Evolutionary conservation across 768 basidiomycete species (phyloP).

Genomic region (Kwoniella heveanensis): DNA sequence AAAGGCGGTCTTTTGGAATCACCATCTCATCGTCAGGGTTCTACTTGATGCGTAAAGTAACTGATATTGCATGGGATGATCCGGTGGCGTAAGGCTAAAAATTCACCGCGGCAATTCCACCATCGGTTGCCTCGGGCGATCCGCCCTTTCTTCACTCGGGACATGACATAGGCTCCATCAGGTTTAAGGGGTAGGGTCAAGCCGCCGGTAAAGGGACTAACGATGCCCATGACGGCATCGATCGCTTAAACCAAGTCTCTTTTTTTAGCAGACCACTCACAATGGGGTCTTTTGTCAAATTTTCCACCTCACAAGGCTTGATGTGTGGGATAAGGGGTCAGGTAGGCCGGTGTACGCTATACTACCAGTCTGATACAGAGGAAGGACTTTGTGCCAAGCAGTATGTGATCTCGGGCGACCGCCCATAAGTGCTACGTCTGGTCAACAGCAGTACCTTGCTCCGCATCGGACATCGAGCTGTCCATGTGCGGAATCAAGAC

Average conservation of each 20-base stretch:
- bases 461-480: background rate
- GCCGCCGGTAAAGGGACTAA: conserved; percentile 2
- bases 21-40: no score
- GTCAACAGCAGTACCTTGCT: no score
- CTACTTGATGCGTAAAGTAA: background rate
- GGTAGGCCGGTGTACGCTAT: no score
- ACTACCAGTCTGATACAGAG: no score
- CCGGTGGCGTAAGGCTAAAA: background rate
- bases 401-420: background rate
- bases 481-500: background rate
- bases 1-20: background rate
- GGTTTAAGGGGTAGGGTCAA: background rate
- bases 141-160: no score
- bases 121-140: no score
- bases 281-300: background rate
- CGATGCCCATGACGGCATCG: background rate
- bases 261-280: background rate
- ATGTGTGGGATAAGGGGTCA: no score
- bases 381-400: background rate
- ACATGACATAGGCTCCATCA: no score
- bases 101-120: background rate
- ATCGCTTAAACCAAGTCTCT: conserved; percentile 1
- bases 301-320: no score
- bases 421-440: no score
- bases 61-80: background rate